Evolutionary conservation across 192 early-diverging fungal genomes (phyloP), one percentile per base, ranked within the genome.

Genomic region (Umbelopsis isabellina): DNA sequence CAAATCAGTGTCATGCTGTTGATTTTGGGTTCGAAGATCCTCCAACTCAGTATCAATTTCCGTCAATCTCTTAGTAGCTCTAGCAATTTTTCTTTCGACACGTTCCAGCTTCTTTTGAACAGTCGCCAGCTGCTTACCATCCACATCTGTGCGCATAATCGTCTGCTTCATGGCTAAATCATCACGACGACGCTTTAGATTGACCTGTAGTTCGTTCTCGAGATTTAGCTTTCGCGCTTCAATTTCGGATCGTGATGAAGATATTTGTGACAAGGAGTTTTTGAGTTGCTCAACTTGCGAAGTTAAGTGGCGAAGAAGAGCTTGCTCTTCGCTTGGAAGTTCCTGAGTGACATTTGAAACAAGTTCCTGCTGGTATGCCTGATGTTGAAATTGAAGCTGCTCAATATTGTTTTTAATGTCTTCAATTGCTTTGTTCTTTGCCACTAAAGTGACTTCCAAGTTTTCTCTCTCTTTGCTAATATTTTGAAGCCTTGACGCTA

Each of bases 151-250:
- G 4, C 65, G 68, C 0, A 80, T 72, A 45, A 83, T 77, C 49
- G 89, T 86, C 49, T 92, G 82, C 68, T 92, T 86, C 61, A 74
- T 74, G n/a, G 83, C 70, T 41, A 93, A 74, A 48, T 91, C 93
- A 37, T 93, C 87, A 20, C 87, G 75, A 41, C 87, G 80, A 51
- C 90, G 84, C 30, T 82, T 75, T 67, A 97, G 78, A 33, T 93
- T 92, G 18, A 87, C 82, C 0, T 85, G 77, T 37, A 96, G 77
- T 74, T 91, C 89, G 74, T 88, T 89, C 70, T 92, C 89, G 12
- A 96, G 68, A 18, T 88, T 82, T 48, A 87, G 90, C 46, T 92
- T 93, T 9, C 85, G 81, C 12, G 84, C 78, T 68, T 94, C 94
- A 44, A 92, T 74, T 88, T 83, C 83, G 18, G 83, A 80, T 70